Conservation (phyloP, 768 basidiomycete species). For the Kwoniella mangroviensis region DNA sequence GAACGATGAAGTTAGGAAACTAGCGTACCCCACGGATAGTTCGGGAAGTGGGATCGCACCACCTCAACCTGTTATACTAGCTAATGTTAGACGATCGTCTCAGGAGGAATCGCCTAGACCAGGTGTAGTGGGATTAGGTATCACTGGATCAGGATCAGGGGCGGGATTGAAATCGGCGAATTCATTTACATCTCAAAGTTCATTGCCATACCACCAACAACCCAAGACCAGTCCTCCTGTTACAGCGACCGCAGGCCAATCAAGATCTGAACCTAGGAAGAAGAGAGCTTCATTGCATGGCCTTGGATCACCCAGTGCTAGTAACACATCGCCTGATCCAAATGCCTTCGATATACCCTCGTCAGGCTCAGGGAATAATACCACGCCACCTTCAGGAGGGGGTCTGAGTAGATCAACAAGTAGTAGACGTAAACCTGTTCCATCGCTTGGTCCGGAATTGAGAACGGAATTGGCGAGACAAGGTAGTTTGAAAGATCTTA, state of each 20-base stretch:
- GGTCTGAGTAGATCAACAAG: conserved; percentile 23
- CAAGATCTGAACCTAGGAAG: conserved; percentile 13
- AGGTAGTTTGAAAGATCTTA: conserved; percentile 19
- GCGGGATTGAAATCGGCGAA: conserved; percentile 3
- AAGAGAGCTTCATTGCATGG: not conserved
- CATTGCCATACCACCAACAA: not conserved
- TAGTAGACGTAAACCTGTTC: conserved; percentile 44
- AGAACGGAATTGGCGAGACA: conserved; percentile 30
- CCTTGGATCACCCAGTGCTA: conserved; percentile 2
- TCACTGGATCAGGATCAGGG: not conserved
- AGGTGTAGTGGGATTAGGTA: conserved; percentile 4
- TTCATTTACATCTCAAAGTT: not conserved
- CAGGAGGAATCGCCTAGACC: not conserved
- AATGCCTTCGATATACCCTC: not conserved
- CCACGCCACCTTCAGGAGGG: not conserved
- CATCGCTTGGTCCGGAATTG: conserved; percentile 40
- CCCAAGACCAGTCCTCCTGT: not conserved
- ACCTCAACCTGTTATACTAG: conserved; percentile 3
- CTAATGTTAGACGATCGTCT: conserved; percentile 5
- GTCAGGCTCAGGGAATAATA: not conserved
- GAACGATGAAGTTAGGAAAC: conserved; percentile 8
- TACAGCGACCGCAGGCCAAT: not conserved
- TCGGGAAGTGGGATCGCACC: not conserved
- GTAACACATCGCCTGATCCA: conserved; percentile 8
- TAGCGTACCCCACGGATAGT: not conserved